These are phyloP conservation scores for Xanthoconium purpureum DNA, from an alignment of 768 basidiomycete genomes.

Conservation along the genomic window DNA sequence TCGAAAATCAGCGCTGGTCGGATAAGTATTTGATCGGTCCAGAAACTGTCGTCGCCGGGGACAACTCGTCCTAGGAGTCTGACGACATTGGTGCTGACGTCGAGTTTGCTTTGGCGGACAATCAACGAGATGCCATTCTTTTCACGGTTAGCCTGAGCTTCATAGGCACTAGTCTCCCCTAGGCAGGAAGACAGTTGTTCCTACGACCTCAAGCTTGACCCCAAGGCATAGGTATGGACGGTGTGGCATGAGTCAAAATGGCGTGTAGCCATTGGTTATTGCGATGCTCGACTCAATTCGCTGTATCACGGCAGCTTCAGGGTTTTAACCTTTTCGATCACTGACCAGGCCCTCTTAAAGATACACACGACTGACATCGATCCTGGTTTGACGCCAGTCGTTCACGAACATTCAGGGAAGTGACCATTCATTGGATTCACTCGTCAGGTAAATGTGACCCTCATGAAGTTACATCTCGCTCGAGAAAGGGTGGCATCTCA, in stretches of 20 bases:
- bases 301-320: conserved; percentile 9
- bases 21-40: conserved; percentile 2
- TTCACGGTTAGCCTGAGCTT: too few species aligned
- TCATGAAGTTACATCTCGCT: not conserved
- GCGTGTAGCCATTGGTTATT: not conserved
- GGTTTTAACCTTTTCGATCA: conserved; percentile 23
- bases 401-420: conserved; percentile 3
- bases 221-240: too few species aligned
- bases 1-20: not conserved
- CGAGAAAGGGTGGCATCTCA: not conserved
- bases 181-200: too few species aligned
- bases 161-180: too few species aligned
- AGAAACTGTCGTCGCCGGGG: not conserved
- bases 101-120: not conserved
- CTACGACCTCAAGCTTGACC: too few species aligned
- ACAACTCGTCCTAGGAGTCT: not conserved
- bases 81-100: not conserved
- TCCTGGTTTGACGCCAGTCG: not conserved
- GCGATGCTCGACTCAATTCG: not conserved
- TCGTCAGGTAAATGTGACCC: not conserved
- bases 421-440: not conserved
- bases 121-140: not conserved
- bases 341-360: not conserved
- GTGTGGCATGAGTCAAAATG: not conserved
- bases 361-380: not conserved